Percentiles rank a stretch among this genome's conserved stretches.
These are phyloP conservation scores for Verbascum thapsus DNA, from an alignment of 257 asterid genomes.

Conservation along the genomic window DNA sequence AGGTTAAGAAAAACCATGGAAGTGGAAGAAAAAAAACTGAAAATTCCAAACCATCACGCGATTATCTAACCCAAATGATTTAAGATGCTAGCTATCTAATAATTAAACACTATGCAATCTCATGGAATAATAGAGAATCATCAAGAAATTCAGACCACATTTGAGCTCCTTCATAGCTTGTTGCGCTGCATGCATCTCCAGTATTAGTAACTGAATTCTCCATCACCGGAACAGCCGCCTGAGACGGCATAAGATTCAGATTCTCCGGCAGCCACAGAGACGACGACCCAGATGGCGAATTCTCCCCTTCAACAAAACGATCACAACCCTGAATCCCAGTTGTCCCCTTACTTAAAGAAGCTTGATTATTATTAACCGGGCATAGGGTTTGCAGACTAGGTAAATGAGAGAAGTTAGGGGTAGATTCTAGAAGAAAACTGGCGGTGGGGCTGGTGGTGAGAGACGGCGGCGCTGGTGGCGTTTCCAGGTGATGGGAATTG, in stretches of 20 bases:
- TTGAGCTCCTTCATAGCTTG: conserved; percentile 60
- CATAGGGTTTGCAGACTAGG: conserved; percentile 58
- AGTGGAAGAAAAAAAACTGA: conserved; percentile 10
- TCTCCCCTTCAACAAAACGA: conserved; percentile 1
- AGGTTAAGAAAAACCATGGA: conserved; percentile 22
- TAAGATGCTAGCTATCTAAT: background rate
- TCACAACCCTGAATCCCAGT: conserved; percentile 15
- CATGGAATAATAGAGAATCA: conserved; percentile 64
- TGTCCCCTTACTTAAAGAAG: conserved; percentile 24
- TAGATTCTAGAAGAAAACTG: conserved; percentile 43
- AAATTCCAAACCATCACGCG: conserved; percentile 37
- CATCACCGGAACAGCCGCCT: conserved; percentile 22
- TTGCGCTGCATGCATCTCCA: conserved; percentile 56
- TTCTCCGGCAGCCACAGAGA: too few relatives aligned
- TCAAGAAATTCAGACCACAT: conserved; percentile 73
- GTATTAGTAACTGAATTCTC: conserved; percentile 39
- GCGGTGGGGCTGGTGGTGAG: background rate
- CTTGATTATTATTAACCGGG: conserved; percentile 25
- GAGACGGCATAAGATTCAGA: too few relatives aligned
- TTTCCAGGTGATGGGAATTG: conserved; percentile 38
- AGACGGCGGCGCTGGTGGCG: conserved; percentile 28
- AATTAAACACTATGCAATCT: conserved; percentile 42
- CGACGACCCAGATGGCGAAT: conserved; percentile 40
- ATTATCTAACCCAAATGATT: background rate
- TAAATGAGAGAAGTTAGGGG: conserved; percentile 54